Base-by-base conservation (phyloP, 306 rosid genomes). In the Fagus sylvatica region DNA sequence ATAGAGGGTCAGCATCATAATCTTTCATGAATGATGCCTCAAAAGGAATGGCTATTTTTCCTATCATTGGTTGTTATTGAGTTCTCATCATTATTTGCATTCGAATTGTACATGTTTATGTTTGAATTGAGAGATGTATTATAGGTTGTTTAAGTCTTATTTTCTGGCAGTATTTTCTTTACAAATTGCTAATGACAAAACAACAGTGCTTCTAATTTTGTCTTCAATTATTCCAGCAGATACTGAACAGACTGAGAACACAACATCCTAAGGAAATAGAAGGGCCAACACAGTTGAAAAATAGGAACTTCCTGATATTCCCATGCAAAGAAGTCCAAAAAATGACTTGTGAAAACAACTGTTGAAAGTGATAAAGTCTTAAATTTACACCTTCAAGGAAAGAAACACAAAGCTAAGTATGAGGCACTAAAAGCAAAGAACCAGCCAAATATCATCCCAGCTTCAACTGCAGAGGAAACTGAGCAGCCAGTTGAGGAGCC, bases 301-400 rank as follows among this genome's bases (percentile, higher is more conserved):
- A 55, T 33, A 72, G 41, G 87, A 81, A 74, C 3, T 72, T 76
- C 69, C 77, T 17, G 42, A 61, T 56, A 68, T 51, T 28, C 79
- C 34, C 36, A 57, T 61, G 13, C 72, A 59, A 65, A 73, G 64
- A 74, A 22, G 76, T 86, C 32, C 89, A 69, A 70, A 88, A 84
- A 72, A 82, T 89, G 91, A 74, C 74, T 39, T 86, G 89, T 43
- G 84, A 84, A 74, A 33, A 57, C 88, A 71, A 88, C 56, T 51
- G 37, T 67, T 7, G 0, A 30, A 1, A 8, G 77, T 0, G 81
- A 72, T 74, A 22, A 0, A 1, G 60, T 0, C 41, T 79, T 86
- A 72, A 64, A 49, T 43, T 1, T 0, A 2, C 90, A 88, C 74
- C 22, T 84, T 3, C 4, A 13, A 1, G 91, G 90, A n/a, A 78